Percentiles rank a stretch among this genome's conserved stretches.
Evolutionary conservation across 345 rosid species (phyloP).

Genomic region (Carallia brachiata): DNA sequence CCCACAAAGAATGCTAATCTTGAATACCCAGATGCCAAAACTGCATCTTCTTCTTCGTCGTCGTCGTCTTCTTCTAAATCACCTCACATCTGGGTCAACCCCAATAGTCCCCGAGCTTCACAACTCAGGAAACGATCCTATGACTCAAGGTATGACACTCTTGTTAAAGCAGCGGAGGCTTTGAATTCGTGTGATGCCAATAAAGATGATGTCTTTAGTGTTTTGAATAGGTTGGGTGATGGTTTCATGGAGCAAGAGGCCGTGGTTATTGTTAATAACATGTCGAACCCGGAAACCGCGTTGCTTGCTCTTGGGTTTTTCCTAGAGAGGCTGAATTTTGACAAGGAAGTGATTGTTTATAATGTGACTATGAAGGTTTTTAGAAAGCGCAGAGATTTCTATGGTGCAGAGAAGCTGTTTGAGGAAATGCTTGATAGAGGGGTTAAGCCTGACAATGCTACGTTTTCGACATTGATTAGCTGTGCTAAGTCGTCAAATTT

Average conservation of each 20-base stretch:
- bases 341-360: slow-evolving; percentile 57
- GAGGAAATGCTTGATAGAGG: slow-evolving; percentile 69
- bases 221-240: slow-evolving; percentile 48
- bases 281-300: slow-evolving; percentile 68
- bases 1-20: slow-evolving; percentile 19
- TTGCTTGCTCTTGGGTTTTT: slow-evolving; percentile 50
- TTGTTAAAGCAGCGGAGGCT: slow-evolving; percentile 58
- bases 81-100: slow-evolving; percentile 77
- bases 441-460: slow-evolving; percentile 62
- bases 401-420: slow-evolving; percentile 64
- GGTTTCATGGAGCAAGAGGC: slow-evolving; percentile 66
- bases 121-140: slow-evolving; percentile 55
- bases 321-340: slow-evolving; percentile 37
- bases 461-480: slow-evolving; percentile 71
- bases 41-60: slow-evolving; percentile 15
- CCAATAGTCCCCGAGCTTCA: slow-evolving; percentile 73
- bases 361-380: slow-evolving; percentile 77
- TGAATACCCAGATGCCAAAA: slow-evolving; percentile 22
- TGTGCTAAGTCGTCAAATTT: slow-evolving; percentile 61
- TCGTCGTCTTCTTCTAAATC: slow-evolving; percentile 9
- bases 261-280: slow-evolving; percentile 72
- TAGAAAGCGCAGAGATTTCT: slow-evolving; percentile 63
- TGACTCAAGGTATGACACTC: slow-evolving; percentile 69
- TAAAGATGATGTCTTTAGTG: slow-evolving; percentile 39
- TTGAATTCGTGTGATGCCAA: slow-evolving; percentile 45